Conservation (phyloP, 164 flowering plant genomes). For the Vitis vinifera region ASM3070453v1 NC_081810.1:19721001-19721500, state of each 20-base stretch:
- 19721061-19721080: slow-evolving; percentile 20
- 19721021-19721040: slow-evolving; percentile 70
- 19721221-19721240: slow-evolving; percentile 71
- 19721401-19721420: slow-evolving; percentile 92
- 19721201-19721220: slow-evolving; percentile 87
- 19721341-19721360: slow-evolving; percentile 52
- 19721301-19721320: slow-evolving; percentile 79
- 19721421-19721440: slow-evolving; percentile 94
- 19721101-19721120: slow-evolving; percentile 76
- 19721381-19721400: slow-evolving; percentile 93
- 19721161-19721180: slow-evolving; percentile 56
- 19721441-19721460: slow-evolving; percentile 77
- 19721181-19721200: slow-evolving; percentile 70
- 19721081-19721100: slow-evolving; percentile 50
- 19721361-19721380: slow-evolving; percentile 83
- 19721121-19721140: slow-evolving; percentile 89
- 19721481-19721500: slow-evolving; percentile 32
- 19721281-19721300: slow-evolving; percentile 44
- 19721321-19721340: slow-evolving; percentile 80
- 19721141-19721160: slow-evolving; percentile 71
- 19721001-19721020: slow-evolving; percentile 53
- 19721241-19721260: slow-evolving; percentile 98
- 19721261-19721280: slow-evolving; percentile 76
- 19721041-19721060: slow-evolving; percentile 17
- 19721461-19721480: slow-evolving; percentile 48